Percentiles rank a stretch among this genome's conserved stretches.
phyloP scores from a whole-genome alignment of 768 basidiomycete genomes.

The Fistulinella prunicolor region DNA sequence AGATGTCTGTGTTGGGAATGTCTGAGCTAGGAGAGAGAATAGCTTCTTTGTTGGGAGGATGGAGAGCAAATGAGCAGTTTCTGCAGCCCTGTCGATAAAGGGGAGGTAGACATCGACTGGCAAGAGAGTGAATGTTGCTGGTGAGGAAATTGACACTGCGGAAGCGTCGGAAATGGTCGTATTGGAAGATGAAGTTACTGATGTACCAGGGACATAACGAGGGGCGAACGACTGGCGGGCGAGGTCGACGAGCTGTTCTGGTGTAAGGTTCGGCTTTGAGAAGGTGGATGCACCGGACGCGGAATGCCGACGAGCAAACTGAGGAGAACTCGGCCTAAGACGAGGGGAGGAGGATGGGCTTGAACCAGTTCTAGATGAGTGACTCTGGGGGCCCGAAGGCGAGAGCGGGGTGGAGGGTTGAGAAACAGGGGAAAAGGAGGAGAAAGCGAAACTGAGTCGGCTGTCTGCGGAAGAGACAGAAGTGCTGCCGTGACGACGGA shows the following conservation, averaged over 20 bases:
- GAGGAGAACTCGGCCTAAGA: conserved; percentile 48
- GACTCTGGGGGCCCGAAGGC: conserved; percentile 29
- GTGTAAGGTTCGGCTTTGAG: conserved; percentile 53
- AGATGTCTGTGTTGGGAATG: conserved; percentile 43
- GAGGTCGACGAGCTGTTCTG: conserved; percentile 74
- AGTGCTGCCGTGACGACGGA: conserved; percentile 32
- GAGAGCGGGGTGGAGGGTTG: conserved; percentile 19
- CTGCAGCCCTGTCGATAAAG: conserved; percentile 78
- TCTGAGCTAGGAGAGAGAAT: conserved; percentile 71
- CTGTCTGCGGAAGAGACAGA: conserved; percentile 29
- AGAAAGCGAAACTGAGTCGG: conserved; percentile 63
- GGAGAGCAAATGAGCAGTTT: conserved; percentile 68
- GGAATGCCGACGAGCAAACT: conserved; percentile 27
- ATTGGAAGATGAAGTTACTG: background rate
- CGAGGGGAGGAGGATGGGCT: conserved; percentile 41
- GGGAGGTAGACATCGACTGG: conserved; percentile 79
- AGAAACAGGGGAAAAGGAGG: conserved; percentile 48
- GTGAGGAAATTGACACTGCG: conserved; percentile 25
- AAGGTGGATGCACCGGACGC: conserved; percentile 34
- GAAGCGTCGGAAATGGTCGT: background rate
- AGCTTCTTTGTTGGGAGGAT: conserved; percentile 65
- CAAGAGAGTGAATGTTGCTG: conserved; percentile 69
- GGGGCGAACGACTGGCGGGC: conserved; percentile 58
- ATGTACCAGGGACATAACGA: conserved; percentile 20
- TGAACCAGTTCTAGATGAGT: conserved; percentile 32